A percentile compares a stretch with the other conserved stretches of the same genome.
Conservation (phyloP, 225 moss, liverwort and hornwort genomes). For the Bryum argenteum region DNA sequence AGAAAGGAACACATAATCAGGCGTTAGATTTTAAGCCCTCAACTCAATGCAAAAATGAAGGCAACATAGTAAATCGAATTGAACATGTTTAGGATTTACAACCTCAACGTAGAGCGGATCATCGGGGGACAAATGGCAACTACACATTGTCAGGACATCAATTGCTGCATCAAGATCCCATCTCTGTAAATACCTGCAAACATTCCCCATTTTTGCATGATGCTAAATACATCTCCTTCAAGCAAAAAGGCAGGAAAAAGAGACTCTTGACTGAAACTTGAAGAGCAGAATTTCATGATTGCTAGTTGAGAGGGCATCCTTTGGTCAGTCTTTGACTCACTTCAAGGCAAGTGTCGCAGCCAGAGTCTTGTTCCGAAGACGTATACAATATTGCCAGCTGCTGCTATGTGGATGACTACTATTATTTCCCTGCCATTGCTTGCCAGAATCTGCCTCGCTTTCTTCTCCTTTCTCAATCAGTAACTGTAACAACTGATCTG, state of each 20-base stretch:
- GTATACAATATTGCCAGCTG: constrained; percentile 99
- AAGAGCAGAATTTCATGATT: neutral
- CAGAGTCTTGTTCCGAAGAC: constrained; percentile 83
- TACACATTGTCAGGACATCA: constrained; percentile 98
- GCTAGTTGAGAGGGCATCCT: neutral
- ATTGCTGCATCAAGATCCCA: constrained; percentile 99
- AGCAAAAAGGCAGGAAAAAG: constrained; percentile 15
- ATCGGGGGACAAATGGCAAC: constrained; percentile 76
- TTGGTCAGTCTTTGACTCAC: constrained; percentile 49
- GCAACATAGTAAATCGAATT: constrained; percentile 18
- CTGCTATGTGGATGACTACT: constrained; percentile 68
- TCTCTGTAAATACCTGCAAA: constrained; percentile 76
- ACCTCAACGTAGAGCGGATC: constrained; percentile 82
- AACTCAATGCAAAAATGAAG: neutral
- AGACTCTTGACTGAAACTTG: neutral
- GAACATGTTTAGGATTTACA: constrained; percentile 8
- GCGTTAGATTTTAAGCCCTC: constrained; percentile 7
- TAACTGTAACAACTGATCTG: constrained; percentile 83
- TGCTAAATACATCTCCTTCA: neutral
- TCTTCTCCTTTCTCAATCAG: constrained; percentile 89
- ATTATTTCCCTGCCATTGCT: constrained; percentile 73
- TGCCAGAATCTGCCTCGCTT: constrained; percentile 58
- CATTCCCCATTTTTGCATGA: constrained; percentile 14
- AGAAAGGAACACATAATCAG: constrained; percentile 20
- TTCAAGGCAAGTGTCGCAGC: constrained; percentile 89